phyloP scores from a whole-genome alignment of 129 eudicot species.

The Mikania micrantha region DNA sequence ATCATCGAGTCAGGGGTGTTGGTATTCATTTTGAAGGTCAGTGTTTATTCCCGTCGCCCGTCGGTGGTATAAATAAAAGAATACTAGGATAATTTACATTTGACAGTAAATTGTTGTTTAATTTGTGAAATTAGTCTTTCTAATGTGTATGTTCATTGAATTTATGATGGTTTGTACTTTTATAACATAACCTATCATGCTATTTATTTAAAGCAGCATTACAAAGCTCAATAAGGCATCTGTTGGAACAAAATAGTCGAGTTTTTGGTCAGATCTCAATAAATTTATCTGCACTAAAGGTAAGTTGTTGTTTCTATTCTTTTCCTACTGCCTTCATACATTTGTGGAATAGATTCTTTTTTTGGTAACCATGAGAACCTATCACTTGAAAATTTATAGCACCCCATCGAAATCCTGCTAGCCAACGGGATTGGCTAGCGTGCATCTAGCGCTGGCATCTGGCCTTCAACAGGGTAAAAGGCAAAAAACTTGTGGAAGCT shows the following conservation, averaged over 20 bases:
- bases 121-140: neutral
- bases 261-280: constrained; percentile 56
- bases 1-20: constrained; percentile 39
- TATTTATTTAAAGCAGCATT: constrained; percentile 39
- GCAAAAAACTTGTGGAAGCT: too few relatives aligned
- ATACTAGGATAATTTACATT: neutral
- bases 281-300: constrained; percentile 63
- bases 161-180: neutral
- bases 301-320: constrained; percentile 6
- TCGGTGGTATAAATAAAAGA: too few relatives aligned
- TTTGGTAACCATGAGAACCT: too few relatives aligned
- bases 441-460: too few relatives aligned
- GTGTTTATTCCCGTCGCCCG: constrained; percentile 13
- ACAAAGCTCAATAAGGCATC: too few relatives aligned
- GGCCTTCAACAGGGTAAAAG: too few relatives aligned
- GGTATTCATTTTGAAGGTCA: constrained; percentile 53
- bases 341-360: neutral
- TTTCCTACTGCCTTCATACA: neutral
- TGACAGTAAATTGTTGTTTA: neutral
- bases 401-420: too few relatives aligned
- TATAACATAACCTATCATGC: constrained; percentile 1
- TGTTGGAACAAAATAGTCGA: constrained; percentile 61
- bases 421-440: too few relatives aligned
- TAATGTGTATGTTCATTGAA: neutral
- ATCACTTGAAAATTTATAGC: too few relatives aligned